These are phyloP conservation scores for Carex kokanica DNA, from an alignment of 176 grass and related monocot genomes.

Conservation along the genomic window DNA sequence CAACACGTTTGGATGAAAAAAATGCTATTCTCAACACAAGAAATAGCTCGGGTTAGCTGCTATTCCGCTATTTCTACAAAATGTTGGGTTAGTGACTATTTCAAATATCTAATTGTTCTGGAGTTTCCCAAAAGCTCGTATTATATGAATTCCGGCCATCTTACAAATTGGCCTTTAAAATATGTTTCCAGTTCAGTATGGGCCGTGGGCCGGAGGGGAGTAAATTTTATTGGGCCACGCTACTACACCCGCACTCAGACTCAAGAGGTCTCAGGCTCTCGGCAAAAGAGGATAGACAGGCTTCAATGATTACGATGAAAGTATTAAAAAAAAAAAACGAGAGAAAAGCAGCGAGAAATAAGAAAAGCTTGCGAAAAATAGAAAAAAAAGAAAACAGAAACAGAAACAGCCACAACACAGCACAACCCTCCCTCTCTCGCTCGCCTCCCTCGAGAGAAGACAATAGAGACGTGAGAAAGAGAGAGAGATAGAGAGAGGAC, in stretches of 20 bases:
- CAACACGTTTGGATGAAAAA: no score
- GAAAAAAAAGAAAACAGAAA: conserved; percentile 5
- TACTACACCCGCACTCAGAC: background rate
- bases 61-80: no score
- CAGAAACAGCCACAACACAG: background rate
- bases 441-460: conserved; percentile 18
- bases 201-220: background rate
- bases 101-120: no score
- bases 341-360: background rate
- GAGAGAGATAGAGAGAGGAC: background rate
- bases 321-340: conserved; percentile 5
- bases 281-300: background rate
- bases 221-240: background rate
- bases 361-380: conserved; percentile 18
- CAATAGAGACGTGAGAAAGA: conserved; percentile 5
- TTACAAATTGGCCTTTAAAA: background rate
- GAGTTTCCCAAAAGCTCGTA: no score
- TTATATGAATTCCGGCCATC: no score
- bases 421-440: conserved; percentile 14
- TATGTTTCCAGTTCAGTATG: background rate
- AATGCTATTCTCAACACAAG: no score
- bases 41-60: no score
- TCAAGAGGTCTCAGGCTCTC: background rate
- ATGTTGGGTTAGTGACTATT: no score
- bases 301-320: conserved; percentile 24